A percentile compares a stretch with the other conserved stretches of the same genome.
phyloP scores from a whole-genome alignment of 2,329 filamentous ascomycete species.

The Aspergillus chevalieri region DNA sequence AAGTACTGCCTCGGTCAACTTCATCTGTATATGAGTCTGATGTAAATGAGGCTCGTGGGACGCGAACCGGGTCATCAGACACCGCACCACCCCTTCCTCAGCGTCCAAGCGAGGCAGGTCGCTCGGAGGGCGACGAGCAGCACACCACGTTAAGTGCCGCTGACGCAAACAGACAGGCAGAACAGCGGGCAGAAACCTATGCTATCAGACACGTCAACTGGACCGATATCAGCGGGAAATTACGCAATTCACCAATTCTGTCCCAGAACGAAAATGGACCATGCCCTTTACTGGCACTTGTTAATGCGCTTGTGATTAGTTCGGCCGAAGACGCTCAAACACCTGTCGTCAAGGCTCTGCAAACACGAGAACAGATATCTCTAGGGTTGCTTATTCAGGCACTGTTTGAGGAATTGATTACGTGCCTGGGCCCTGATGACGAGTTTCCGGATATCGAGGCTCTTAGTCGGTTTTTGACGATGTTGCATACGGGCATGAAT shows the following conservation, averaged over 20 bases:
- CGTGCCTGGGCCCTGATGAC: slow-evolving; percentile 60
- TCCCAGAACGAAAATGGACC: slow-evolving; percentile 93
- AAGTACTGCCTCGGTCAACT: slow-evolving; percentile 2
- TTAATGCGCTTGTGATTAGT: slow-evolving; percentile 84
- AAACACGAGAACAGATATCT: slow-evolving; percentile 79
- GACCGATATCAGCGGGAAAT: slow-evolving; percentile 61
- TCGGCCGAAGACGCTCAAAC: slow-evolving; percentile 63
- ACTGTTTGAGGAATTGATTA: slow-evolving; percentile 89
- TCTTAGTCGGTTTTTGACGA: slow-evolving; percentile 78
- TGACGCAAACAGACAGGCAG: slow-evolving; percentile 29
- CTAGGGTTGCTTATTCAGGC: slow-evolving; percentile 79
- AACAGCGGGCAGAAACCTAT: slow-evolving; percentile 68
- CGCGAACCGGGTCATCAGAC: not conserved
- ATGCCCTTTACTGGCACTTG: slow-evolving; percentile 84
- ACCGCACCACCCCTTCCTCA: slow-evolving; percentile 9
- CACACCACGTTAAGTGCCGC: slow-evolving; percentile 7
- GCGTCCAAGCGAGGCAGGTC: slow-evolving; percentile 1
- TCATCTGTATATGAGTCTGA: slow-evolving; percentile 9
- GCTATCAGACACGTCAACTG: slow-evolving; percentile 88
- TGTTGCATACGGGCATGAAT: slow-evolving; percentile 93
- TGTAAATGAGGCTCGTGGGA: not conserved
- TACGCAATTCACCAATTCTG: slow-evolving; percentile 76
- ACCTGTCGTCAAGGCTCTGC: slow-evolving; percentile 69
- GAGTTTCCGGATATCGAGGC: slow-evolving; percentile 80
- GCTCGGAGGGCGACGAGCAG: slow-evolving; percentile 1